Evolutionary conservation across 768 basidiomycete species (phyloP).

Genomic region (Tulasnella sp.): DNA sequence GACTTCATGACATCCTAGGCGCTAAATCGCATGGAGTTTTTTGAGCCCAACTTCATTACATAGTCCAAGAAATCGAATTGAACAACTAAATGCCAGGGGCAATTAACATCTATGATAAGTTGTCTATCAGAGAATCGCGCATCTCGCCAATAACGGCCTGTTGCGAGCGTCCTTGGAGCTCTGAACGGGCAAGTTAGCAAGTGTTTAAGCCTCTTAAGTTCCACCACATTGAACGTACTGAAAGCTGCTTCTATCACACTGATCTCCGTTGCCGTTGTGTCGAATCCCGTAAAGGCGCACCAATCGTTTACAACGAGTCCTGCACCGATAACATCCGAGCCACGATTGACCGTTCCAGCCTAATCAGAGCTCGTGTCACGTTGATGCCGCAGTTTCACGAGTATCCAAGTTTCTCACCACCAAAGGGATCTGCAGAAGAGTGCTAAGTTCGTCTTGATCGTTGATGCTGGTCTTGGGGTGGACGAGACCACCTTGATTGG

Average conservation of each 20-base stretch:
- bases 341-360: constrained; percentile 98
- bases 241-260: constrained; percentile 97
- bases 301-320: constrained; percentile 98
- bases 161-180: constrained; percentile 77
- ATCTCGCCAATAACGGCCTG: constrained; percentile 83
- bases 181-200: constrained; percentile 33
- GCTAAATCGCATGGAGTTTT: background rate
- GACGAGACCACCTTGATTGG: constrained; percentile 94
- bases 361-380: constrained; percentile 29
- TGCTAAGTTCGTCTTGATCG: constrained; percentile 95
- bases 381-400: background rate
- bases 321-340: constrained; percentile 95
- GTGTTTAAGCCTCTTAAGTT: no score
- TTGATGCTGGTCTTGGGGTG: constrained; percentile 96
- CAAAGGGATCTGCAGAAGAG: constrained; percentile 84
- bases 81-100: background rate
- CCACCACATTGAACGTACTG: constrained; percentile 51
- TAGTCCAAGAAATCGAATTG: background rate
- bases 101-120: constrained; percentile 57
- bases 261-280: constrained; percentile 99
- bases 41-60: no score
- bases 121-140: constrained; percentile 84
- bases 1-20: background rate
- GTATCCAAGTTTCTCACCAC: constrained; percentile 54
- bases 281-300: constrained; percentile 98